Conservation (phyloP, 306 rosid species). For the Quercus wislizeni region DNA sequence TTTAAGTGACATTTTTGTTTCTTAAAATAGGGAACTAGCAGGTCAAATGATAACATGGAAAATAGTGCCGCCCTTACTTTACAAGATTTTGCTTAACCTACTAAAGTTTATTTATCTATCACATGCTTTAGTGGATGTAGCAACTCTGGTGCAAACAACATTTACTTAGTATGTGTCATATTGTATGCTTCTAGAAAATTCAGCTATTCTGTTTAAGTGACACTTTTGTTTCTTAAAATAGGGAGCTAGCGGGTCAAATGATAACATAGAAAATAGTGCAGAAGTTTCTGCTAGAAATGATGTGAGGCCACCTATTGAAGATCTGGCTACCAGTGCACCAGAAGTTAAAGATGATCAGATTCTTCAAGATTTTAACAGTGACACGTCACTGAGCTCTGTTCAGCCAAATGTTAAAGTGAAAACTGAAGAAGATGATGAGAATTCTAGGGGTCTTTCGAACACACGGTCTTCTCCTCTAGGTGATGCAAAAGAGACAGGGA, state of each 20-base stretch:
- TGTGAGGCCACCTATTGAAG: slow-evolving; percentile 37
- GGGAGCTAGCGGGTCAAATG: slow-evolving; percentile 52
- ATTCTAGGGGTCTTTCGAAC: slow-evolving; percentile 38
- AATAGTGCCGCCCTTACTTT: background rate
- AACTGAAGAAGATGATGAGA: slow-evolving; percentile 47
- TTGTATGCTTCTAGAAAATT: slow-evolving; percentile 24
- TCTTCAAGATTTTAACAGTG: slow-evolving; percentile 41
- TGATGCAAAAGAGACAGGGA: slow-evolving; percentile 44
- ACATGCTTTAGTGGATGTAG: background rate
- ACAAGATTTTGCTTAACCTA: background rate
- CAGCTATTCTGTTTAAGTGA: slow-evolving; percentile 30
- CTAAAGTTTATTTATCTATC: background rate
- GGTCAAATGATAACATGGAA: slow-evolving; percentile 31
- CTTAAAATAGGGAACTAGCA: slow-evolving; percentile 53
- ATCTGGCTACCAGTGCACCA: slow-evolving; percentile 33
- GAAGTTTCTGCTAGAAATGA: slow-evolving; percentile 31
- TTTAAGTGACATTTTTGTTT: slow-evolving; percentile 44
- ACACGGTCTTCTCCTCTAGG: slow-evolving; percentile 43
- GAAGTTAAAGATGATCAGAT: slow-evolving; percentile 43
- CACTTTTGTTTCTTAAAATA: slow-evolving; percentile 41
- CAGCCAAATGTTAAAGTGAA: slow-evolving; percentile 41
- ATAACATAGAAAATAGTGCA: slow-evolving; percentile 23
- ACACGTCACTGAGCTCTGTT: slow-evolving; percentile 30
- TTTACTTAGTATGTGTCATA: background rate
- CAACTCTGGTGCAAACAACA: background rate